Evolutionary conservation across 169 alveolate species (phyloP), one percentile per base, ranked within the genome.

Genomic region (Cryptosporidium xiaoi): DNA sequence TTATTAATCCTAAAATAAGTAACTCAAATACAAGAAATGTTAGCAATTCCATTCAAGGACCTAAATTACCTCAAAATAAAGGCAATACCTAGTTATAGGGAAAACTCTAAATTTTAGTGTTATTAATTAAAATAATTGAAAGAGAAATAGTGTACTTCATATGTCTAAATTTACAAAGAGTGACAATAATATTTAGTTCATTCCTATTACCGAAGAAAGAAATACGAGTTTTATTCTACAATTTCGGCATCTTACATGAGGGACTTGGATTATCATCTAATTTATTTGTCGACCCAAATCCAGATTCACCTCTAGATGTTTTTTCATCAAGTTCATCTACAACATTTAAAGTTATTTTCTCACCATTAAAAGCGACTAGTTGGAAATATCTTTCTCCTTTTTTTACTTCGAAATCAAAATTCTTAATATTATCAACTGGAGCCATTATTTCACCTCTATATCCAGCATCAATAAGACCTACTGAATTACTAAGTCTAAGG

Each of bases 391-490:
- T 62, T 36, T 58, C 83, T 1, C 97, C 97, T 66, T 66, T 85
- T 84, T 94, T 93, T 15, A 95, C 93, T 10, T 93, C 90, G 92
- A 93, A 94, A n/a, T 91, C 95, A 66, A 83, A 91, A 31, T 91
- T 82, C 71, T 95, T 94, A 65, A 95, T 95, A 90, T 95, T 95
- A 87, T 95, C 98, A 20, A 95, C 94, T 16, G 97, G 94, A 7
- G 96, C 94, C 18, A 93, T 83, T 20, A 95, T 48, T 84, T 95
- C 98, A 7, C 98, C 98, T 62, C 98, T 91, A 67, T 95, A 95
- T 10, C 97, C 97, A 65, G 98, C 95, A 83, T 95, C 98, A 50
- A 95, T 95, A 51, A 95, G 82, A 7, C 98, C 98, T 29, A 95
- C 96, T 13, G 97, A 94, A 77, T 95, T 95, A 36, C 96, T 93